Evolutionary conservation across 1,139 yeast species (phyloP).

Genomic region (Geotrichum restrictum): DNA sequence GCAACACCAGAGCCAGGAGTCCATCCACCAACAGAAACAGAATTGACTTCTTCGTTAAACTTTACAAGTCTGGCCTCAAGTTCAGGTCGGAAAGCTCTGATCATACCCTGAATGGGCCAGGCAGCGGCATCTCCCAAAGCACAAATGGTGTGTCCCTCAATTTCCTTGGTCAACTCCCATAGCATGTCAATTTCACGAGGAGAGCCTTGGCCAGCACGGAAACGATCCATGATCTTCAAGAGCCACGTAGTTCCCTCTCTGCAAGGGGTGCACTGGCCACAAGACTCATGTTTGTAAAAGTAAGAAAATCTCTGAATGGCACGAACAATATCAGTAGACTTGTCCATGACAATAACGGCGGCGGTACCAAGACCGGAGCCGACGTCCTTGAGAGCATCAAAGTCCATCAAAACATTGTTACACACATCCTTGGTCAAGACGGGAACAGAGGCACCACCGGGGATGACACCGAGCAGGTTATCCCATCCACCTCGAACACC

Average conservation of each 20-base stretch:
- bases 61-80: slow-evolving; percentile 66
- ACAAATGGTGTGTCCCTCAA: slow-evolving; percentile 88
- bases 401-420: slow-evolving; percentile 74
- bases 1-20: slow-evolving; percentile 55
- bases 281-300: slow-evolving; percentile 84
- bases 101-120: slow-evolving; percentile 87
- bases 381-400: slow-evolving; percentile 75
- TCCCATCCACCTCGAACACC: slow-evolving; percentile 92
- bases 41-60: slow-evolving; percentile 45
- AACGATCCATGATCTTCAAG: slow-evolving; percentile 76
- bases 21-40: slow-evolving; percentile 75
- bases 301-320: slow-evolving; percentile 80
- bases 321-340: slow-evolving; percentile 74
- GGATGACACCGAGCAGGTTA: slow-evolving; percentile 76
- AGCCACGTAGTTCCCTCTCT: slow-evolving; percentile 92
- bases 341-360: slow-evolving; percentile 85
- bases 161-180: slow-evolving; percentile 73
- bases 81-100: slow-evolving; percentile 75
- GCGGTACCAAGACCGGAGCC: slow-evolving; percentile 90
- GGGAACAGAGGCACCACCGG: slow-evolving; percentile 90
- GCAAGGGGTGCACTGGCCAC: slow-evolving; percentile 94
- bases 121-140: slow-evolving; percentile 92
- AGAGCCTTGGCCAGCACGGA: slow-evolving; percentile 71
- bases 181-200: slow-evolving; percentile 79
- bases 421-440: slow-evolving; percentile 65